Base-by-base conservation (phyloP, 2,329 filamentous ascomycete genomes). In the Fusarium sp. region DNA sequence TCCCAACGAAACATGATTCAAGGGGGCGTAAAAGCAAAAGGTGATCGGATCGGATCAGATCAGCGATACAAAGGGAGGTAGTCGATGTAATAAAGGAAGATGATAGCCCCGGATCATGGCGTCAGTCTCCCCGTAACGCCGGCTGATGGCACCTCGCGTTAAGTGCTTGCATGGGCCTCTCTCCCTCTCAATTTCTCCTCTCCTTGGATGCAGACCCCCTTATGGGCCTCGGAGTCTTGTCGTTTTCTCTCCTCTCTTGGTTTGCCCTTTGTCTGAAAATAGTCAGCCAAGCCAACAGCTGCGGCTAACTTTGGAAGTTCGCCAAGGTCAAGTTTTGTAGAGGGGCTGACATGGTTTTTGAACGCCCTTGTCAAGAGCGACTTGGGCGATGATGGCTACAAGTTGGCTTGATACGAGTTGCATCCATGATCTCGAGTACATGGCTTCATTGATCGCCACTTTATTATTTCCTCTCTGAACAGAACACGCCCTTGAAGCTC, bases 131-230 rank as follows among this genome's bases (percentile, higher is more conserved):
- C 66, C 49, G 54, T 60, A 38, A 63, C 47, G 53, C 55, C 61
- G 37, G 38, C 33, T 41, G 59, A 55, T 56, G 62, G 66, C 50
- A 66, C 57, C 57, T 42, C 67, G 67, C 59, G 67, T 70, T 70
- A 70, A 70, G 67, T 70, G 67, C 67, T 70, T 70, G 67, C 67
- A 70, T 67, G 40, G 53, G n/a, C 20, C 38, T 31, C 28, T 37
- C 44, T 46, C 38, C 38, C 28, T 40, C 34, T 40, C 34, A 12
- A 36, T 33, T 60, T 49, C 40, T 40, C 28, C 36, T 58, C 10
- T 26, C 16, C 20, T 36, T 47, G 40, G 13, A n/a, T 30, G 13
- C n/a, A 30, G 34, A 42, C 52, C 37, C 49, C 51, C 23, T 51
- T 46, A 36, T 31, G 51, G 47, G 16, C 34, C 33, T n/a, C 44